These are phyloP conservation scores for Fonsecaea monophora DNA, from an alignment of 2,329 filamentous ascomycete species.

Conservation along the genomic window DNA sequence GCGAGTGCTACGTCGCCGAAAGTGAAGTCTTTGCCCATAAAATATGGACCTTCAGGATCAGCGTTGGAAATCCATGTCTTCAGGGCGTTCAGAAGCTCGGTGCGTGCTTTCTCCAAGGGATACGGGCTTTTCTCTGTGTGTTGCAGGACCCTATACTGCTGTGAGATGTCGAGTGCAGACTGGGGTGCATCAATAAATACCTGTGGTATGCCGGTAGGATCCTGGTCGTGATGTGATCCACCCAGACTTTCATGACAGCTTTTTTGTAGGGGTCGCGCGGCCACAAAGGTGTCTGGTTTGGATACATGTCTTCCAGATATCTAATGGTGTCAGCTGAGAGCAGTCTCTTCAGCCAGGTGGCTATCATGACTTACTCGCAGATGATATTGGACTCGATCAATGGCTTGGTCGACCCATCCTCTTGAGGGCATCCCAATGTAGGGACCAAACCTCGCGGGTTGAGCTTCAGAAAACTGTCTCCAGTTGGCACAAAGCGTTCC, in stretches of 20 bases:
- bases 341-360: neutral
- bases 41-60: slow-evolving; percentile 69
- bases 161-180: neutral
- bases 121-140: slow-evolving; percentile 51
- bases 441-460: slow-evolving; percentile 80
- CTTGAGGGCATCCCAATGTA: slow-evolving; percentile 57
- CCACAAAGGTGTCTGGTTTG: slow-evolving; percentile 60
- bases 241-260: slow-evolving; percentile 73
- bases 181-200: neutral
- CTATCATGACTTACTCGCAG: slow-evolving; percentile 64
- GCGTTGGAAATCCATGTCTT: slow-evolving; percentile 69
- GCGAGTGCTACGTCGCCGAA: slow-evolving; percentile 74
- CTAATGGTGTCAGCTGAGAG: slow-evolving; percentile 2
- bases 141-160: slow-evolving; percentile 52
- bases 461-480: slow-evolving; percentile 64
- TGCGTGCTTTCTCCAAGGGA: slow-evolving; percentile 60
- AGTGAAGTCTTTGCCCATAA: slow-evolving; percentile 67
- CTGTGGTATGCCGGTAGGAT: slow-evolving; percentile 75
- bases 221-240: slow-evolving; percentile 71
- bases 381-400: slow-evolving; percentile 76
- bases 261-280: slow-evolving; percentile 68
- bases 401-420: slow-evolving; percentile 54
- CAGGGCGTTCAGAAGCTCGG: slow-evolving; percentile 65
- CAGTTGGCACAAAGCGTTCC: slow-evolving; percentile 47
- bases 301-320: slow-evolving; percentile 70